phyloP scores from a whole-genome alignment of 768 basidiomycete genomes.

The Lentinula aciculospora region DNA sequence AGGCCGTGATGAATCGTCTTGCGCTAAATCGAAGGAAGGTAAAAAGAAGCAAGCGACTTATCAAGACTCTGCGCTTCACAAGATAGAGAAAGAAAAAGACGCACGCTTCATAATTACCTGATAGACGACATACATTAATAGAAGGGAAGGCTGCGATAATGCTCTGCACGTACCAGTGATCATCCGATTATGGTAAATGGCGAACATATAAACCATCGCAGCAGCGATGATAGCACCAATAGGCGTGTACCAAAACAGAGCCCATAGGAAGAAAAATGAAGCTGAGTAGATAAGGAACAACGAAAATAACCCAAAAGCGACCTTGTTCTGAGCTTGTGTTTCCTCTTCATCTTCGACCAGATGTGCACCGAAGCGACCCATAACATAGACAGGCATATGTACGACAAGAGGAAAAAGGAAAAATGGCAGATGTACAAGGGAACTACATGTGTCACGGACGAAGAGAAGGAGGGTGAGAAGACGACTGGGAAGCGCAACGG shows the following conservation, averaged over 20 bases:
- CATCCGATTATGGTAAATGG: constrained; percentile 78
- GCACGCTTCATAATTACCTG: constrained; percentile 78
- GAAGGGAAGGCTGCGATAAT: constrained; percentile 3
- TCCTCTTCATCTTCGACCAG: constrained; percentile 86
- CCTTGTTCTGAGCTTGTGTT: constrained; percentile 95
- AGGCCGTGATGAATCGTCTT: constrained; percentile 87
- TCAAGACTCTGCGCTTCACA: constrained; percentile 5
- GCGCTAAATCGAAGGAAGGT: constrained; percentile 41
- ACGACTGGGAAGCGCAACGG: constrained; percentile 77
- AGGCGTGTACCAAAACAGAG: constrained; percentile 69
- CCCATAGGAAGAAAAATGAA: constrained; percentile 86
- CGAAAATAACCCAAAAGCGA: constrained; percentile 78
- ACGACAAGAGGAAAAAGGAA: constrained; percentile 83
- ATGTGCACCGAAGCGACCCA: constrained; percentile 69
- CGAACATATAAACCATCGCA: constrained; percentile 67
- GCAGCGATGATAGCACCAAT: constrained; percentile 70
- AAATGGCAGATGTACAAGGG: constrained; percentile 75
- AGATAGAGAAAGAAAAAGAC: constrained; percentile 19
- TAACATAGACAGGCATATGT: constrained; percentile 80
- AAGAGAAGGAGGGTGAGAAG: constrained; percentile 76
- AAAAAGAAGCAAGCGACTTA: constrained; percentile 6
- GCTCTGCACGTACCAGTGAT: constrained; percentile 66
- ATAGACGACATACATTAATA: constrained; percentile 3
- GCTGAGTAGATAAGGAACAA: constrained; percentile 72
- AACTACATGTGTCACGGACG: constrained; percentile 68